Evolutionary conservation across 768 basidiomycete genomes (phyloP).

Genomic region (Leccinum disarticulatum): DNA sequence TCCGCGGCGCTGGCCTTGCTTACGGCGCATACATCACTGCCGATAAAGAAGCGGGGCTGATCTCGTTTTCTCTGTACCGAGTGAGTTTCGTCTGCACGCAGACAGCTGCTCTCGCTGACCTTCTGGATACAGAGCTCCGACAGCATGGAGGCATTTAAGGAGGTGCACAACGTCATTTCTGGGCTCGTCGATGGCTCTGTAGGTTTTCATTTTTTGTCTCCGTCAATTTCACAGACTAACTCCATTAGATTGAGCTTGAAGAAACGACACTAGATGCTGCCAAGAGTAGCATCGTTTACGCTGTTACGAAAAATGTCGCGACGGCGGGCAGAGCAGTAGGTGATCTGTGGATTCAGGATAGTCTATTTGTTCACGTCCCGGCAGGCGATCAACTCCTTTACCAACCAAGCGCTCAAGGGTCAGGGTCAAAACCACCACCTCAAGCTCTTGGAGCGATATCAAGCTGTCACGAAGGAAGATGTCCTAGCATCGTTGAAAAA

Average conservation of each 20-base stretch:
- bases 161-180: conserved; percentile 73
- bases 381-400: conserved; percentile 80
- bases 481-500: conserved; percentile 66
- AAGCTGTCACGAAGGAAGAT: conserved; percentile 77
- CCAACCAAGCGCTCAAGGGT: conserved; percentile 88
- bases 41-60: conserved; percentile 76
- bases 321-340: conserved; percentile 86
- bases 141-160: conserved; percentile 74
- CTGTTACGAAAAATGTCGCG: conserved; percentile 76
- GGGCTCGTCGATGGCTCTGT: conserved; percentile 85
- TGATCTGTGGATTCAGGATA: conserved; percentile 6
- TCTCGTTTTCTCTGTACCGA: conserved; percentile 77
- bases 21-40: conserved; percentile 81
- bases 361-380: conserved; percentile 8
- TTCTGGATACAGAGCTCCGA: conserved; percentile 66
- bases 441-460: conserved; percentile 74
- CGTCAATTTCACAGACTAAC: conserved; percentile 1
- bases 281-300: conserved; percentile 88
- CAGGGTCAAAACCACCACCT: conserved; percentile 73
- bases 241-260: conserved; percentile 70
- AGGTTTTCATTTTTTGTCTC: conserved; percentile 20
- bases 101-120: conserved; percentile 2
- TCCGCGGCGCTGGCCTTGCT: conserved; percentile 92
- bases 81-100: conserved; percentile 40
- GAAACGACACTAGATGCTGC: conserved; percentile 84